Evolutionary conservation across 1,284 basidiomycete species (phyloP).

Genomic region (Phylloboletellus chloephorus): DNA sequence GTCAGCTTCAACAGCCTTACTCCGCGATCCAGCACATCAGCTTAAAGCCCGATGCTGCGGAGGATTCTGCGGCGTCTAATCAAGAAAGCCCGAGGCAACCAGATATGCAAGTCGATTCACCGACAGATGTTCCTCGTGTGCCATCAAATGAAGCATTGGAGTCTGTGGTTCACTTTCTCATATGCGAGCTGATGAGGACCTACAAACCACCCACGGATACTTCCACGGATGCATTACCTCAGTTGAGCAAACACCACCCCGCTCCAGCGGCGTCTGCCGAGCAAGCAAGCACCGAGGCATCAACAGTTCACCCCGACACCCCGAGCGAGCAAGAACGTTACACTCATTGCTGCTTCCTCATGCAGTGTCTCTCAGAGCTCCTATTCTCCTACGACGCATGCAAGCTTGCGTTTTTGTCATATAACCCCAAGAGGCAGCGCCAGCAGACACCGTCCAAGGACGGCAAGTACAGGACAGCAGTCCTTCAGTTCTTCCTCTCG

Average conservation of each 20-base stretch:
- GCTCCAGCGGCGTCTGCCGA: slow-evolving; percentile 9
- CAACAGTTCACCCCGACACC: slow-evolving; percentile 7
- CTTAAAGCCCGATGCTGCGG: slow-evolving; percentile 42
- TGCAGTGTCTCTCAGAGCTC: slow-evolving; percentile 90
- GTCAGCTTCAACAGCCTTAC: slow-evolving; percentile 66
- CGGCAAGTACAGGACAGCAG: slow-evolving; percentile 54
- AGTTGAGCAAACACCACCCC: slow-evolving; percentile 16
- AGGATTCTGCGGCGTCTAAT: slow-evolving; percentile 20
- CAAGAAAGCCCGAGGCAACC: slow-evolving; percentile 26
- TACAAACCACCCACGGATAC: slow-evolving; percentile 38
- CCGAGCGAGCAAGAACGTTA: slow-evolving; percentile 36
- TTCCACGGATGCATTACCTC: slow-evolving; percentile 11
- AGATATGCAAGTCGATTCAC: slow-evolving; percentile 70
- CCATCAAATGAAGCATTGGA: slow-evolving; percentile 52
- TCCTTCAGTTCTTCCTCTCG: slow-evolving; percentile 72
- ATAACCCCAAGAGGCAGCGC: slow-evolving; percentile 62
- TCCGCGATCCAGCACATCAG: slow-evolving; percentile 59
- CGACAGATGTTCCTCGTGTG: slow-evolving; percentile 25
- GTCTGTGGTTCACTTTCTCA: slow-evolving; percentile 63
- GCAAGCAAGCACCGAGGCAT: slow-evolving; percentile 18
- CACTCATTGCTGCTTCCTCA: slow-evolving; percentile 80
- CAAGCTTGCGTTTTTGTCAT: slow-evolving; percentile 85
- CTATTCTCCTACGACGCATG: slow-evolving; percentile 90
- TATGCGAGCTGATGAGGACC: slow-evolving; percentile 64
- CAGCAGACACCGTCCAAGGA: slow-evolving; percentile 60